phyloP scores from a whole-genome alignment of 805 yeast species.

The Saccharomycopsis sp. region DNA sequence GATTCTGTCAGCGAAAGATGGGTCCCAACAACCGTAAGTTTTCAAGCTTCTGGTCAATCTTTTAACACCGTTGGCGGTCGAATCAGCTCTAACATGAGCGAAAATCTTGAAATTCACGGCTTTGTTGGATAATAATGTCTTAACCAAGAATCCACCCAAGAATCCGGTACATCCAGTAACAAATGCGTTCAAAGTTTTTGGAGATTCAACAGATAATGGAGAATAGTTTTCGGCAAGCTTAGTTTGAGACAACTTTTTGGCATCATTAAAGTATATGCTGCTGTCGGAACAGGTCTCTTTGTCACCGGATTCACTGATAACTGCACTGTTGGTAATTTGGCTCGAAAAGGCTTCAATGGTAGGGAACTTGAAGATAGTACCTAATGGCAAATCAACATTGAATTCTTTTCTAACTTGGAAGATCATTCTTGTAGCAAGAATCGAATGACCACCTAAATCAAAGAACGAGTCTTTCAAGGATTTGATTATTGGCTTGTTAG shows the following conservation, averaged over 20 bases:
- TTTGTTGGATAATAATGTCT: conserved; percentile 63
- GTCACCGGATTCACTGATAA: conserved; percentile 23
- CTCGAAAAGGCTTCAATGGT: conserved; percentile 73
- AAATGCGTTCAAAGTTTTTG: conserved; percentile 52
- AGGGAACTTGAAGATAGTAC: conserved; percentile 84
- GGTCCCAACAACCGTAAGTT: conserved; percentile 72
- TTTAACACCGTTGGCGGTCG: conserved; percentile 60
- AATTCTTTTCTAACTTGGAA: conserved; percentile 79
- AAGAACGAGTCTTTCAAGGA: conserved; percentile 84
- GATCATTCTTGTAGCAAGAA: conserved; percentile 94
- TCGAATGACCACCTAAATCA: conserved; percentile 97
- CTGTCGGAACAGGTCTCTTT: conserved; percentile 20
- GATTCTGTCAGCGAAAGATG: conserved; percentile 35
- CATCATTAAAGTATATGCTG: conserved; percentile 67
- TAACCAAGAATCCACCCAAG: conserved; percentile 81
- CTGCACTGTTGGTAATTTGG: conserved; percentile 49
- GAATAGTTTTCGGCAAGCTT: conserved; percentile 40
- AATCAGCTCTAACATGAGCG: conserved; percentile 89
- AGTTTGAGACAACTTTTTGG: conserved; percentile 41
- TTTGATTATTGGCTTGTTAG: conserved; percentile 74
- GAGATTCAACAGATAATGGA: conserved; percentile 33
- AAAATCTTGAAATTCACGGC: conserved; percentile 48
- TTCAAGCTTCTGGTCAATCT: conserved; percentile 70
- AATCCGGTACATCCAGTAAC: conserved; percentile 97
- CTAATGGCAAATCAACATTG: conserved; percentile 78